phyloP scores from a whole-genome alignment of 345 rosid species.

The Gossypium anomalum region DNA sequence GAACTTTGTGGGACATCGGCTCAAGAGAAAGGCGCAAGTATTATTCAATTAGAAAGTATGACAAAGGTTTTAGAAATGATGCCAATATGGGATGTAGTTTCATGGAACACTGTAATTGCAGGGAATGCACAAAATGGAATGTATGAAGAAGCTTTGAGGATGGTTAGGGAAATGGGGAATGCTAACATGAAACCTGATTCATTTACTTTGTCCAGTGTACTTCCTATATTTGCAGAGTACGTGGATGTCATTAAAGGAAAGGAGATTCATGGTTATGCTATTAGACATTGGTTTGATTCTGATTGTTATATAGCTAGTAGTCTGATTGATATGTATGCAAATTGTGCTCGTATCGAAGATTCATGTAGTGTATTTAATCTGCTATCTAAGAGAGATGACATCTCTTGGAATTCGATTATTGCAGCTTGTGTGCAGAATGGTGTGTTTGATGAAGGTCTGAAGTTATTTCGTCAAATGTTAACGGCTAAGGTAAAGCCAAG shows the following conservation, averaged over 20 bases:
- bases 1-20: not conserved
- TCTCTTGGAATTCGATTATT: conserved; percentile 75
- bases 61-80: conserved; percentile 60
- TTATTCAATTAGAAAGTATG: conserved; percentile 30
- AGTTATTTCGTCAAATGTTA: conserved; percentile 59
- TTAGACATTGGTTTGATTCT: conserved; percentile 50
- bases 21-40: not conserved
- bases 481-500: conserved; percentile 48
- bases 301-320: conserved; percentile 62
- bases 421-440: conserved; percentile 79
- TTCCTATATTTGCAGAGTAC: conserved; percentile 66
- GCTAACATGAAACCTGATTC: conserved; percentile 60
- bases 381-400: conserved; percentile 45
- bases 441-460: conserved; percentile 54
- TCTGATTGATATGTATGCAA: conserved; percentile 82
- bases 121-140: conserved; percentile 64
- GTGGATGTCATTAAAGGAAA: conserved; percentile 59
- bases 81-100: conserved; percentile 72
- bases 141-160: conserved; percentile 56
- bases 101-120: conserved; percentile 76
- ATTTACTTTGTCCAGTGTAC: conserved; percentile 73
- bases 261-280: conserved; percentile 75
- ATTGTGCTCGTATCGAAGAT: conserved; percentile 51
- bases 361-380: conserved; percentile 41
- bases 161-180: conserved; percentile 64